Base-by-base conservation (phyloP, 805 yeast genomes). In the Lipomyces sp. region DNA sequence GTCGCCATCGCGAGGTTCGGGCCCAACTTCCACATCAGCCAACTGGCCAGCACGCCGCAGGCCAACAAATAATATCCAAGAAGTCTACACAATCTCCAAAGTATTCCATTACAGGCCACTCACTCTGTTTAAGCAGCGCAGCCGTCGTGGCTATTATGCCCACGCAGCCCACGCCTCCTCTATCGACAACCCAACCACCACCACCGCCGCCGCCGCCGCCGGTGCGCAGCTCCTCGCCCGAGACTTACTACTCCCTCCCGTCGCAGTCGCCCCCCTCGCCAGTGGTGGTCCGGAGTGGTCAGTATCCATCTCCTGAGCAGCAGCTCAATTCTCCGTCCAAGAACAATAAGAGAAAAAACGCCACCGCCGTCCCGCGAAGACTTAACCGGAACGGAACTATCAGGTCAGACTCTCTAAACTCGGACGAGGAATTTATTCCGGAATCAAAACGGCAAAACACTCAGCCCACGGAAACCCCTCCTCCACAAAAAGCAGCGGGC, bases 241-340 rank as follows among this genome's bases (percentile, higher is more conserved):
- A 64, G 39, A 50, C 60, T 2, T 66, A 66, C 58, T 61, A 54
- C 53, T 64, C 70, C 39, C 59, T 66, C n/a, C 67, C 70, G 29
- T 64, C 70, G 2, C 54, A 33, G 42, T 59, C 66, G 13, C 70
- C 70, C 48, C 67, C 70, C 1, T 66, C 69, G 54, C 67, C 69
- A n/a, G 42, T 54, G n/a, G 37, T 59, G 32, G 34, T 59, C 45
- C 18, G 61, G 11, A 11, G 11, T 24, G 51, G 24, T 15, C 62
- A 35, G 32, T 37, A 18, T 29, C 61, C 61, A 11, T 48, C 60
- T 10, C 18, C 45, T 29, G 24, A 24, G 1, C 30, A 15, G 5
- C 60, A 57, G 39, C 37, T 45, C 13, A n/a, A 13, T 11, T 24
- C 48, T 29, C 2, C 32, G 4, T 53, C 18, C 55, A 53, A 4